Evolutionary conservation across 495 filamentous ascomycete species (phyloP).

Genomic region (Neurospora sublineolata): DNA sequence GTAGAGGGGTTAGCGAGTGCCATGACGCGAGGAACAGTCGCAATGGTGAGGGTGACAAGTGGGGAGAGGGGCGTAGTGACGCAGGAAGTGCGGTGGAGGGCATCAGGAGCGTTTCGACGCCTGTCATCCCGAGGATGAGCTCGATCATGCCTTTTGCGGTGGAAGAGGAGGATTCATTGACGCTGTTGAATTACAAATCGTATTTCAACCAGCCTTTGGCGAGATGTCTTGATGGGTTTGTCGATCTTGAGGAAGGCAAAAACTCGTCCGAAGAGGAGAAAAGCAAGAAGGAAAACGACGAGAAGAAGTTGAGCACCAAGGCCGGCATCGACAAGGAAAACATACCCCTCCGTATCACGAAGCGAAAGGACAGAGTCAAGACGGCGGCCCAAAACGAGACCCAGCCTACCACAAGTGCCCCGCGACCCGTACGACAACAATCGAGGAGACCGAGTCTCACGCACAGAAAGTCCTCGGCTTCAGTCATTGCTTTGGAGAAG

Average conservation of each 20-base stretch:
- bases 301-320: background rate
- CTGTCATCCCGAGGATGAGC: background rate
- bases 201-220: slow-evolving; percentile 17
- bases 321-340: background rate
- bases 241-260: background rate
- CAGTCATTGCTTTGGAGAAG: background rate
- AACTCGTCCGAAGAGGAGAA: background rate
- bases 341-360: background rate
- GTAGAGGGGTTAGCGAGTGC: background rate
- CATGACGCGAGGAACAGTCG: background rate
- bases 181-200: slow-evolving; percentile 16
- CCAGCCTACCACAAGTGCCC: background rate
- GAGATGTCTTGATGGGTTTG: slow-evolving; percentile 13
- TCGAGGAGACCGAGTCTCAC: background rate
- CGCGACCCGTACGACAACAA: background rate
- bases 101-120: background rate
- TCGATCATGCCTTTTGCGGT: background rate
- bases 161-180: slow-evolving; percentile 17
- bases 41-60: no score
- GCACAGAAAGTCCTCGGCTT: background rate
- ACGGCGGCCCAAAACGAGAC: background rate
- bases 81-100: background rate
- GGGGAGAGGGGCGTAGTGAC: background rate
- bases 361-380: background rate
- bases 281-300: background rate